These are phyloP conservation scores for Plantago lanceolata DNA, from an alignment of 305 asterid genomes.

Conservation along the genomic window DNA sequence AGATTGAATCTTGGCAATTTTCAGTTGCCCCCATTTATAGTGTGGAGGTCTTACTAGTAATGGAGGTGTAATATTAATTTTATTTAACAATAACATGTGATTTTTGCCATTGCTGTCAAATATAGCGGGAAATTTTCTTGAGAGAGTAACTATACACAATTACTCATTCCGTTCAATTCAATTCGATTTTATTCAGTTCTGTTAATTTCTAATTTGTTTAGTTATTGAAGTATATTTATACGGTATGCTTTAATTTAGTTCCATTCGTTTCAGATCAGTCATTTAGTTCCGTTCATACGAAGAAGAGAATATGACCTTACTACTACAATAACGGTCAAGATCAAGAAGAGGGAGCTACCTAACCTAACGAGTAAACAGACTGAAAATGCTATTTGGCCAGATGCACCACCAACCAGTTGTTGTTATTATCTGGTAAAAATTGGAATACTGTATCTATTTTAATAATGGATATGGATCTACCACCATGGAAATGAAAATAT, in stretches of 20 bases:
- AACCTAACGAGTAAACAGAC: conserved; percentile 15
- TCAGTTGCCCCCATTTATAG: conserved; percentile 35
- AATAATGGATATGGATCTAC: conserved; percentile 11
- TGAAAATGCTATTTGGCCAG: conserved; percentile 12
- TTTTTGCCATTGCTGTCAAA: not conserved
- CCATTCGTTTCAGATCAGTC: too few relatives aligned
- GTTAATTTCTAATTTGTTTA: too few relatives aligned
- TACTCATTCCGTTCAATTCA: too few relatives aligned
- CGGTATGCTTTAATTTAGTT: too few relatives aligned
- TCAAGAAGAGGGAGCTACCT: conserved; percentile 14
- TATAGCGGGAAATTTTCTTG: conserved; percentile 31
- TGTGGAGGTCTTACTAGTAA: conserved; percentile 14
- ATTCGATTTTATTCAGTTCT: too few relatives aligned
- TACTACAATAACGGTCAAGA: too few relatives aligned
- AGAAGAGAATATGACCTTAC: too few relatives aligned
- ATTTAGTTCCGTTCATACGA: too few relatives aligned
- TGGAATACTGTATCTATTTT: conserved; percentile 21
- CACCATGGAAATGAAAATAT: not conserved
- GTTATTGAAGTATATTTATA: too few relatives aligned
- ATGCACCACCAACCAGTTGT: conserved; percentile 12
- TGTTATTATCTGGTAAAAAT: conserved; percentile 8
- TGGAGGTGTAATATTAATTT: conserved; percentile 2
- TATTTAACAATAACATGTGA: not conserved
- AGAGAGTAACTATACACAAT: too few relatives aligned
- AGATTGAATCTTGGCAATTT: conserved; percentile 25